A percentile compares a stretch with the other conserved stretches of the same genome.
phyloP scores from a whole-genome alignment of 495 filamentous ascomycete species.

The Podospora comata region DNA sequence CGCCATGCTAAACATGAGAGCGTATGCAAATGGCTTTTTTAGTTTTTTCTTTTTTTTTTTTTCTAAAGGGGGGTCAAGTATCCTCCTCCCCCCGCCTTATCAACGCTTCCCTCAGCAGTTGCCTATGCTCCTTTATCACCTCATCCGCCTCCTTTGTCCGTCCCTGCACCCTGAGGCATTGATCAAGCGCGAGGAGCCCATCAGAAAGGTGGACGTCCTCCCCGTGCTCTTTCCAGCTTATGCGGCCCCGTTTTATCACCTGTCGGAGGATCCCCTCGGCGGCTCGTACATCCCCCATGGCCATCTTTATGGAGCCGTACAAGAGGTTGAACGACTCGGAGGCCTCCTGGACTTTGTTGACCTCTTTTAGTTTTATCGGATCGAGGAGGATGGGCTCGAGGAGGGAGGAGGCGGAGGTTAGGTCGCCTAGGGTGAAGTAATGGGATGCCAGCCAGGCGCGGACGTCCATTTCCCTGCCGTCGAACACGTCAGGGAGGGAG shows the following conservation, averaged over 20 bases:
- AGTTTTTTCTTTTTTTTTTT: too few species aligned
- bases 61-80: background rate
- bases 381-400: background rate
- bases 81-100: conserved; percentile 1
- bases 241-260: background rate
- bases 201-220: background rate
- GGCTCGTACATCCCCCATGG: background rate
- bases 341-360: background rate
- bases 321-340: background rate
- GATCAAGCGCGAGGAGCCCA: background rate
- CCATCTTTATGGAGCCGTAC: background rate
- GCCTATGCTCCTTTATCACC: background rate
- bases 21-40: background rate
- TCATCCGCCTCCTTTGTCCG: conserved; percentile 5
- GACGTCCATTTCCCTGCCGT: conserved; percentile 2
- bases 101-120: conserved; percentile 4
- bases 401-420: background rate
- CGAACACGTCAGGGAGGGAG: background rate
- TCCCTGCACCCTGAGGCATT: background rate
- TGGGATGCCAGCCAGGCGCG: conserved; percentile 5
- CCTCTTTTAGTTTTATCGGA: background rate
- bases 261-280: background rate
- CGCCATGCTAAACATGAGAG: background rate
- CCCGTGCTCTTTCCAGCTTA: background rate
- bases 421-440: background rate